phyloP scores from a whole-genome alignment of 2,329 filamentous ascomycete species.

The Colletotrichum sp. region DNA sequence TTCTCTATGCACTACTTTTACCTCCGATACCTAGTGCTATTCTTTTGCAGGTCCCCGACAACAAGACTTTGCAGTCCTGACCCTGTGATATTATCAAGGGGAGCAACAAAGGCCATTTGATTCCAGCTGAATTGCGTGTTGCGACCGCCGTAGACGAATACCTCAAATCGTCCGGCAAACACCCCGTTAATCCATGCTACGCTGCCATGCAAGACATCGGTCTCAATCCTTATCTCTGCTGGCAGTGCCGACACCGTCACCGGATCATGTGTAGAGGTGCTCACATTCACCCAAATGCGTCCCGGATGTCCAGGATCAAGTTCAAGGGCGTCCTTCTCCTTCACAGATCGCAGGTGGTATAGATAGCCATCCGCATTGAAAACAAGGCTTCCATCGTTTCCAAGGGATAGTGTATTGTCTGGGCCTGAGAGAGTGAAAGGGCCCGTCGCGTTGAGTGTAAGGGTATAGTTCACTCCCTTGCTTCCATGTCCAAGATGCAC shows the following conservation, averaged over 20 bases:
- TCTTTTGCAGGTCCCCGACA: neutral
- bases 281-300: conserved; percentile 56
- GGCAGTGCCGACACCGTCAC: conserved; percentile 36
- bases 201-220: conserved; percentile 49
- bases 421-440: neutral
- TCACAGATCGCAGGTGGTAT: conserved; percentile 54
- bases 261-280: conserved; percentile 47
- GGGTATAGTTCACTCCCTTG: conserved; percentile 51
- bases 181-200: conserved; percentile 51
- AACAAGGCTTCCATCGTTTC: neutral
- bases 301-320: conserved; percentile 52
- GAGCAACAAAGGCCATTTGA: conserved; percentile 62
- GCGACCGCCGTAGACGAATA: conserved; percentile 57
- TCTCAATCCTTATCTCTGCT: conserved; percentile 43
- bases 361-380: conserved; percentile 34
- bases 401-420: neutral
- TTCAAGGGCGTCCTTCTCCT: conserved; percentile 47
- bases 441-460: conserved; percentile 33
- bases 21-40: neutral
- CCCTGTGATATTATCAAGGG: conserved; percentile 34
- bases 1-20: neutral
- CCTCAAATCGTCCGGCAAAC: conserved; percentile 57
- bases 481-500: conserved; percentile 37
- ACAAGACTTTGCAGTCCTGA: neutral
- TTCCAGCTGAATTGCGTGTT: conserved; percentile 59